Base-by-base conservation (phyloP, 768 basidiomycete genomes). In the Lentinula lateritia region DNA sequence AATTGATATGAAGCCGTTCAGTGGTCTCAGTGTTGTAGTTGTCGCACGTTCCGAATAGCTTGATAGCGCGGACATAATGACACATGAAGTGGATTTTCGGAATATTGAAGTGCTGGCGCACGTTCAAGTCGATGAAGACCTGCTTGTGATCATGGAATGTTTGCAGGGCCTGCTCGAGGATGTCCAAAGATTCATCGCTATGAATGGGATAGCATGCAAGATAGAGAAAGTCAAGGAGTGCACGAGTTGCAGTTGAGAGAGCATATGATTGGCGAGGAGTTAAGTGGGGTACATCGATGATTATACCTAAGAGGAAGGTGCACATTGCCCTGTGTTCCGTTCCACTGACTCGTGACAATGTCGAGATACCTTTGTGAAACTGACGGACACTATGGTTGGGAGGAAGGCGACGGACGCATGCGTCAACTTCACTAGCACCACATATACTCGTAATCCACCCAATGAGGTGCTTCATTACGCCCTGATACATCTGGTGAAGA, bases 61-160 rank as follows among this genome's bases (percentile, higher is more conserved):
- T 15, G 42, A 73, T 71, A n/a, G 56, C 58, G 9, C 61, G 36
- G 15, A 52, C 3, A 42, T 68, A 71, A 52, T 72, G 71, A 15
- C 52, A 46, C 3, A 69, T 52, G 16, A 64, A 54, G 52, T 72
- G 70, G 2, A 74, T 60, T 58, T 73, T 72, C 1, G 69, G 72
- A 9, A 73, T 60, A 32, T 71, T 67, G 38, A 74, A 71, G 36
- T 64, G 28, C 35, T 64, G 67, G 0, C 71, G 68, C 6, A 71
- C 65, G 1, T 69, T 70, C 12, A 70, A 61, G 15, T 63, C 60
- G 9, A 74, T 42, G 50, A 77, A 74, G 10, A 70, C 62, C 0
- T 65, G 35, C 55, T 76, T 75, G 64, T 75, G 63, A 6, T 52
- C 43, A 53, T 79, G 76, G 55, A 78, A 79, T 1, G 34, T 28